Percentiles rank a stretch among this genome's conserved stretches.
These are phyloP conservation scores for Phlebopus sp. DNA, from an alignment of 1,284 basidiomycete species.

Conservation along the genomic window DNA sequence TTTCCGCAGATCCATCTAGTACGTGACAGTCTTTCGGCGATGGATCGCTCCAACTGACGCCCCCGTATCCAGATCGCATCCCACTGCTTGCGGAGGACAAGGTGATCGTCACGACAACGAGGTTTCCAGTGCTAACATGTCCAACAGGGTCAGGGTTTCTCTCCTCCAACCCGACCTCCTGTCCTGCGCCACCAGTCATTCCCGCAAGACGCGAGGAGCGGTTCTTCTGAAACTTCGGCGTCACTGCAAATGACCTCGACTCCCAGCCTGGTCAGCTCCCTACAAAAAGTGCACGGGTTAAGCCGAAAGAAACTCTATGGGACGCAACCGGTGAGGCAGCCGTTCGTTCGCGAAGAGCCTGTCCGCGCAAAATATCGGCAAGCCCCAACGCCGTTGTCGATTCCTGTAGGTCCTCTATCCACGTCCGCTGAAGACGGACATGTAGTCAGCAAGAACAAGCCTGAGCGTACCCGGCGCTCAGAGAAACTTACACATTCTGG, in stretches of 20 bases:
- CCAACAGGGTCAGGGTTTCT: slow-evolving; percentile 11
- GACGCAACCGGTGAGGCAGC: slow-evolving; percentile 43
- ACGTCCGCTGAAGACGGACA: slow-evolving; percentile 26
- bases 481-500: slow-evolving; percentile 17
- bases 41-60: neutral
- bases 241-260: slow-evolving; percentile 11
- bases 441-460: slow-evolving; percentile 18
- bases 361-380: slow-evolving; percentile 32
- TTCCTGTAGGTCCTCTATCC: slow-evolving; percentile 31
- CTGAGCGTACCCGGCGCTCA: slow-evolving; percentile 25
- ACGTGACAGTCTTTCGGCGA: neutral
- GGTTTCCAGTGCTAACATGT: slow-evolving; percentile 13
- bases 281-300: slow-evolving; percentile 58
- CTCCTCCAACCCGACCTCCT: slow-evolving; percentile 21
- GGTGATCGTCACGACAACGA: slow-evolving; percentile 4
- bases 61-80: slow-evolving; percentile 2
- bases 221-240: neutral
- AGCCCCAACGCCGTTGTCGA: slow-evolving; percentile 30
- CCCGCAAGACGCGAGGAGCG: slow-evolving; percentile 23
- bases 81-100: slow-evolving; percentile 11
- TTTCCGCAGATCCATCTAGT: slow-evolving; percentile 29
- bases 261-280: slow-evolving; percentile 49
- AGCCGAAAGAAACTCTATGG: slow-evolving; percentile 64
- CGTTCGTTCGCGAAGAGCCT: slow-evolving; percentile 51
- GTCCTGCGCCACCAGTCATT: slow-evolving; percentile 31